Conservation (phyloP, 331 rosid species). For the Rosa hybrid region DNA sequence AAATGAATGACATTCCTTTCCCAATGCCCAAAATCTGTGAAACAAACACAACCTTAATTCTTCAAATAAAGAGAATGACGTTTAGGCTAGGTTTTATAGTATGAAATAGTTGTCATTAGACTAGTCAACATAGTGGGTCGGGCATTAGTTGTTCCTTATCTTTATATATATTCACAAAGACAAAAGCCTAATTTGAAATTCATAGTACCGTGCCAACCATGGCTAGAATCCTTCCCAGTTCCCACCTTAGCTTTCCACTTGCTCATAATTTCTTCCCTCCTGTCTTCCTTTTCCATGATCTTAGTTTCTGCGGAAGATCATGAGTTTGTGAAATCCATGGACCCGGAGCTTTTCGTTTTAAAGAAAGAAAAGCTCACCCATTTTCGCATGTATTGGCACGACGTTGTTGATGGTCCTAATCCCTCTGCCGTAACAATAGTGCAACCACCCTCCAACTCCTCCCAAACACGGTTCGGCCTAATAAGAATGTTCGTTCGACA, state of each 20-base stretch:
- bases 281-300: constrained; percentile 2
- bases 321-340: constrained; percentile 12
- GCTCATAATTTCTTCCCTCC: constrained; percentile 1
- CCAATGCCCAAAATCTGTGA: no score
- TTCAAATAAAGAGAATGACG: no score
- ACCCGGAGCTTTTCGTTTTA: constrained; percentile 14
- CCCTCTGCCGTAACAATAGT: constrained; percentile 20
- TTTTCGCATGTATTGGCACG: constrained; percentile 35
- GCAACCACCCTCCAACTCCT: background rate
- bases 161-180: no score
- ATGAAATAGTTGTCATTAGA: no score
- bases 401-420: constrained; percentile 16
- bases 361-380: constrained; percentile 29
- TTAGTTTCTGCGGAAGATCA: background rate
- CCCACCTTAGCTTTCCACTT: background rate
- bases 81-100: no score
- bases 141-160: no score
- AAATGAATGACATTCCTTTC: no score
- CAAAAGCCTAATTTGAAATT: no score
- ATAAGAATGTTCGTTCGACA: constrained; percentile 26
- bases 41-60: no score
- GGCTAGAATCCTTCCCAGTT: constrained; percentile 7
- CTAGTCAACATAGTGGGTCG: no score
- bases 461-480: constrained; percentile 13
- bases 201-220: background rate